Evolutionary conservation across 495 filamentous ascomycete species (phyloP).

Genomic region (Ascodesmis nigricans): DNA sequence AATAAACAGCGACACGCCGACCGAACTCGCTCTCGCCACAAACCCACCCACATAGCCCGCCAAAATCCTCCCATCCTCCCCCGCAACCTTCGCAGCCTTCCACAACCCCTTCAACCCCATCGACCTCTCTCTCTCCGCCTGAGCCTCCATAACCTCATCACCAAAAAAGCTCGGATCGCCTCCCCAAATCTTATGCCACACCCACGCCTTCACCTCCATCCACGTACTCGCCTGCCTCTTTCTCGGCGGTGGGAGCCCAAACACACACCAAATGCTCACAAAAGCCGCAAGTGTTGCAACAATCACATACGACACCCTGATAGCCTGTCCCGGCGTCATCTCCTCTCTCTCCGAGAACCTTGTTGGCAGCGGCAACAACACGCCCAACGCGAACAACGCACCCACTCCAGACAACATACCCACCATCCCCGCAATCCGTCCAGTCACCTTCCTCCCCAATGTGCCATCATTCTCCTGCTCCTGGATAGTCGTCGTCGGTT

Average conservation of each 20-base stretch:
- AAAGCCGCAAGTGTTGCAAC: conserved; percentile 50
- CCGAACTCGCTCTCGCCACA: conserved; percentile 84
- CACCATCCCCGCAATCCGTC: conserved; percentile 61
- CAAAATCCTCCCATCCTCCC: conserved; percentile 51
- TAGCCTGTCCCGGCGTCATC: conserved; percentile 40
- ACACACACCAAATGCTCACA: conserved; percentile 49
- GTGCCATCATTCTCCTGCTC: background rate
- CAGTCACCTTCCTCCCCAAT: conserved; percentile 23
- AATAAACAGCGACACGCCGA: conserved; percentile 84
- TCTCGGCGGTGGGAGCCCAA: conserved; percentile 38
- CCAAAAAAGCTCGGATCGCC: conserved; percentile 6
- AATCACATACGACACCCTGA: conserved; percentile 64
- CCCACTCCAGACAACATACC: conserved; percentile 83
- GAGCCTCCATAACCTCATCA: background rate
- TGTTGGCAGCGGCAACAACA: conserved; percentile 75
- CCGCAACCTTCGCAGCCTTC: conserved; percentile 48
- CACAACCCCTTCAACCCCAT: conserved; percentile 23
- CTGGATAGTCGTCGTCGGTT: conserved; percentile 5
- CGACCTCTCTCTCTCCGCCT: background rate
- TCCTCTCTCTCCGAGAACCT: conserved; percentile 44
- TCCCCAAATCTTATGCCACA: conserved; percentile 17
- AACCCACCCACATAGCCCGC: conserved; percentile 86
- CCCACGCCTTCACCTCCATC: conserved; percentile 9
- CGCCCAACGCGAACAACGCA: conserved; percentile 53
- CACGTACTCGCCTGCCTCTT: conserved; percentile 1